Conservation (phyloP, 78 protist species). For the Carpediemonas membranifera region DNA sequence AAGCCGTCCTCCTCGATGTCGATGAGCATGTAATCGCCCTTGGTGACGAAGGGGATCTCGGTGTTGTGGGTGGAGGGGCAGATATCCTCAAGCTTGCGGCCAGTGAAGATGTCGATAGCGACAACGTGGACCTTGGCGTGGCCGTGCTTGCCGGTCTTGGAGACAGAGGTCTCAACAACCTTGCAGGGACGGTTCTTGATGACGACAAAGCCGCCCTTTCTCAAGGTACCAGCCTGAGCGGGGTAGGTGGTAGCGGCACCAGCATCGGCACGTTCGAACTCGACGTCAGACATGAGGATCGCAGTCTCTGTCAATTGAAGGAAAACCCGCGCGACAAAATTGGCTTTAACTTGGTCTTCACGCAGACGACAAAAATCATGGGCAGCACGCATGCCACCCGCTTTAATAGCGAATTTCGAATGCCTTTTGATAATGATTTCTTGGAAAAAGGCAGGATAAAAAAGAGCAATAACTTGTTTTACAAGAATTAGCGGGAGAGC, state of each 20-base stretch:
- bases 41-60: conserved; percentile 68
- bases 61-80: conserved; percentile 86
- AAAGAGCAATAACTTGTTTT: too few species aligned
- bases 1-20: conserved; percentile 55
- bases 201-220: conserved; percentile 6
- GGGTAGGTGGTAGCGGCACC: background rate
- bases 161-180: conserved; percentile 62
- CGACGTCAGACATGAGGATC: background rate
- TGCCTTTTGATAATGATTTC: too few species aligned
- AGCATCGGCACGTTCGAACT: background rate
- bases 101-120: conserved; percentile 88
- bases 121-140: conserved; percentile 88
- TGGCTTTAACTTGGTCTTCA: too few species aligned
- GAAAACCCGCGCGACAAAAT: too few species aligned
- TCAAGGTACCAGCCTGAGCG: background rate
- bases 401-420: too few species aligned
- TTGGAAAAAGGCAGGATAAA: too few species aligned
- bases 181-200: conserved; percentile 69
- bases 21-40: conserved; percentile 59
- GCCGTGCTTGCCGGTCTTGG: conserved; percentile 98
- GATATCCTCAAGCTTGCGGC: conserved; percentile 82
- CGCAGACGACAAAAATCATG: too few species aligned
- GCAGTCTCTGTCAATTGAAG: too few species aligned
- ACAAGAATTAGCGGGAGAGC: background rate
- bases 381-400: too few species aligned